Evolutionary conservation across 2,329 filamentous ascomycete species (phyloP).

Genomic region (Arthrocladium fulminans): DNA sequence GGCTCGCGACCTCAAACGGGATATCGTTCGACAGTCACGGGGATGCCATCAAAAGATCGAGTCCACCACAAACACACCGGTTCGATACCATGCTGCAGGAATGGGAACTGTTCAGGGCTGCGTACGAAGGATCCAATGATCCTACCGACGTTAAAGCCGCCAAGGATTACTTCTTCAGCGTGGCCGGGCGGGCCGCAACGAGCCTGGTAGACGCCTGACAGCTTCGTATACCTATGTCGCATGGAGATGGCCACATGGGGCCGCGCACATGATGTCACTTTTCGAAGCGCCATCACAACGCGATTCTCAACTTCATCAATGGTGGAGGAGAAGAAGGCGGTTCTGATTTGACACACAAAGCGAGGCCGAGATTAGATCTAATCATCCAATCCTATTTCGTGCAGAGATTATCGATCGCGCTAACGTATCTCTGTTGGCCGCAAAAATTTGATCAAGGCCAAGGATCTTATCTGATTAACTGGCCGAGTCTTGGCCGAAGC

Average conservation of each 20-base stretch:
- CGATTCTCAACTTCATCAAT: neutral
- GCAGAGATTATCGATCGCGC: too few relatives aligned
- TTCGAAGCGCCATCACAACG: neutral
- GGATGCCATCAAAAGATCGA: neutral
- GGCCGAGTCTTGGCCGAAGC: too few relatives aligned
- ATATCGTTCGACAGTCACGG: constrained; percentile 1
- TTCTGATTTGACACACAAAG: neutral
- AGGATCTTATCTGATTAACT: too few relatives aligned
- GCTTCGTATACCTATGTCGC: neutral
- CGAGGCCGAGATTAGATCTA: too few relatives aligned
- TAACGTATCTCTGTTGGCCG: too few relatives aligned
- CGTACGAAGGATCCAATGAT: neutral
- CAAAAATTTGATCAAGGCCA: too few relatives aligned
- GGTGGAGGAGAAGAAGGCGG: neutral
- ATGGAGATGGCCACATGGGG: neutral
- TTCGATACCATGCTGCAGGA: constrained; percentile 2
- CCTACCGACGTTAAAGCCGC: constrained; percentile 7
- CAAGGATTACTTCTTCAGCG: constrained; percentile 8
- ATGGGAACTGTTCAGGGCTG: constrained; percentile 5
- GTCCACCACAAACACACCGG: neutral
- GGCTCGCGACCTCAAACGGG: constrained; percentile 5
- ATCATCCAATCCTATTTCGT: too few relatives aligned
- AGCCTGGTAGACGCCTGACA: constrained; percentile 5
- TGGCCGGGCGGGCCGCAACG: constrained; percentile 7
- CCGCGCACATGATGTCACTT: neutral